Evolutionary conservation across 805 yeast species (phyloP), one percentile per base, ranked within the genome.

Genomic region (Candida saitoana): DNA sequence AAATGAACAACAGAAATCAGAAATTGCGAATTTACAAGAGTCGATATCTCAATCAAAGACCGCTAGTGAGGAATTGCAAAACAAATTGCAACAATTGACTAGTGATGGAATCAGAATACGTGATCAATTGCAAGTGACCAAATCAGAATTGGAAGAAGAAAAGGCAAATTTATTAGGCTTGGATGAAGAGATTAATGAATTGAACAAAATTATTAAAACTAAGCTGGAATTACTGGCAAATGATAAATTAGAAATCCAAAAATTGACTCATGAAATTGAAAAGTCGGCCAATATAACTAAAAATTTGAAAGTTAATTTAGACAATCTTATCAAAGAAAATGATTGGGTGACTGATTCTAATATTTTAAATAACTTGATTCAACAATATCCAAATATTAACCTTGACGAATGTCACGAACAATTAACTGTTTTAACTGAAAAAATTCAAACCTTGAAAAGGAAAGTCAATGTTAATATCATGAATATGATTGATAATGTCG

Each of bases 401-500:
- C 58, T 87, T 16, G 77, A 73, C 6, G 82, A 82, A 45, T 75
- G 82, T 50, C 77, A 79, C 48, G 76, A 73, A 17, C 76, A 82
- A 47, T 74, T 81, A 32, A 63, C 63, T 9, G 72, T 75, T 36
- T 72, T 87, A 49, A 67, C 73, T 15, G 84, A 76, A 24, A 73
- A 80, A 47, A 79, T 80, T 54, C 74, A 78, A 41, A 77, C 77
- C 3, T 79, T 91, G 85, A 84, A 77, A 63, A 74, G 88, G 42
- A 87, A 82, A 49, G 95, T 90, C 14, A 88, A 89, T 52, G 74
- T 84, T 2, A 85, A 89, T 55, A 87, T 88, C 47, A 86, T 86
- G 95, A 82, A 82, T 53, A 86, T 85, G 85, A 87, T 88, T 48
- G 96, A 89, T 54, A 87, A 81, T 50, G 95, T 87, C 19, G 96